Evolutionary conservation across 805 yeast species (phyloP), one percentile per base, ranked within the genome.

Genomic region (Zygotorulaspora florentina): DNA sequence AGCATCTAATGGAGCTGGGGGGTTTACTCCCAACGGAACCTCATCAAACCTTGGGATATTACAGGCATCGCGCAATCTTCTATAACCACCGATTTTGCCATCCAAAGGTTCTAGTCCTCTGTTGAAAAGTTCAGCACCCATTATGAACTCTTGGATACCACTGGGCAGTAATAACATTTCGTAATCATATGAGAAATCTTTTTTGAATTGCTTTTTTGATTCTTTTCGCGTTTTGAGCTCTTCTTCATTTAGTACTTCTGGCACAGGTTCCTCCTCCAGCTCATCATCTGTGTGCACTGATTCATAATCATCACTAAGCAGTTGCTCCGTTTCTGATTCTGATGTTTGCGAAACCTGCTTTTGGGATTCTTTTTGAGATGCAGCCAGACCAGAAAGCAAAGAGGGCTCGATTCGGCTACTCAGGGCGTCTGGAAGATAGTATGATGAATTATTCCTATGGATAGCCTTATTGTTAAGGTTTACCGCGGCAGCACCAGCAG

Each of bases 1-100:
- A 5, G 66, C 65, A 51, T 65, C 68, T 38, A 64, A 43, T 11
- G 69, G 68, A 25, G 64, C 59, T 13, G 67, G 69, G 18, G 67
- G 68, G 39, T 59, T 58, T 0, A 61, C 66, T 11, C 64, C 62
- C 3, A 30, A 7, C 10, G 68, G 66, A 26, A 59, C 45, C 2
- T 46, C 50, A 26, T 51, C 50, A 13, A 64, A 46, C 41, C 67
- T 53, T 13, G 60, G 55, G 30, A 57, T 50, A 25, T 43, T 38
- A 41, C 68, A 61, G 6, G 57, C 39, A 37, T 61, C 64, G 18
- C 60, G 51, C 18, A 62, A 55, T 35, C 61, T 58, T 45, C 64
- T 55, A 39, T 56, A 60, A 11, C 64, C 63, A 26, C 65, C 64
- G 27, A 59, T 31, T 41, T 52, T 56, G 11, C 60, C 60, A 46